A percentile compares a stretch with the other conserved stretches of the same genome.
These are phyloP conservation scores for Arachis hypogaea DNA, from an alignment of 306 rosid genomes.

Conservation along the genomic window DNA sequence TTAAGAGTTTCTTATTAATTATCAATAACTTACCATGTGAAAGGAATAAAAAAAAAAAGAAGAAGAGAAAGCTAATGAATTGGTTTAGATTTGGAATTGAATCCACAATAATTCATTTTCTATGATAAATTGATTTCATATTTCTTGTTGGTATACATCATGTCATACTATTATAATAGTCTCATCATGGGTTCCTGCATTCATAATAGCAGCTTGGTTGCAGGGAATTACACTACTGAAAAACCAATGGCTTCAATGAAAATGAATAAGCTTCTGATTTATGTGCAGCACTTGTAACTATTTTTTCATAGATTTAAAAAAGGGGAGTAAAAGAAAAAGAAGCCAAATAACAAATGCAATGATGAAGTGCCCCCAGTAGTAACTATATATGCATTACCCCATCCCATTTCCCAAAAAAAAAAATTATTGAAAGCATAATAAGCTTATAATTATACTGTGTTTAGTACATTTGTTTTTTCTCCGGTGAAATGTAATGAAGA, in stretches of 20 bases:
- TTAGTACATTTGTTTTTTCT: slow-evolving; percentile 7
- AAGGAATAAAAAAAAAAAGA: neutral
- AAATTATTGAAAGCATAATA: neutral
- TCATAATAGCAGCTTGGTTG: neutral
- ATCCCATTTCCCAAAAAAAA: neutral
- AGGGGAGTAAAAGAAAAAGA: neutral
- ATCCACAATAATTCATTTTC: neutral
- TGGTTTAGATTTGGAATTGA: neutral
- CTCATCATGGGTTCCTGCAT: no score
- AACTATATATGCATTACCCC: neutral
- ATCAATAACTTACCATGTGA: neutral
- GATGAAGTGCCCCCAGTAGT: slow-evolving; percentile 2
- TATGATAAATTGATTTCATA: neutral
- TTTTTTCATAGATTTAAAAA: neutral
- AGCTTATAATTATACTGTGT: neutral
- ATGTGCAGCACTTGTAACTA: neutral
- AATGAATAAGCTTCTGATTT: neutral
- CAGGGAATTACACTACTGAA: neutral
- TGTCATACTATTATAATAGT: no score
- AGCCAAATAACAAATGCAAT: neutral
- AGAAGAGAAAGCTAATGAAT: neutral
- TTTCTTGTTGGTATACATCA: neutral
- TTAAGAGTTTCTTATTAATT: neutral
- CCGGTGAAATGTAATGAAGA: neutral
- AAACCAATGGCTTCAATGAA: neutral